Conservation (phyloP, 2,329 filamentous ascomycete genomes). For the Chrysosporium keratinophilum region DNA sequence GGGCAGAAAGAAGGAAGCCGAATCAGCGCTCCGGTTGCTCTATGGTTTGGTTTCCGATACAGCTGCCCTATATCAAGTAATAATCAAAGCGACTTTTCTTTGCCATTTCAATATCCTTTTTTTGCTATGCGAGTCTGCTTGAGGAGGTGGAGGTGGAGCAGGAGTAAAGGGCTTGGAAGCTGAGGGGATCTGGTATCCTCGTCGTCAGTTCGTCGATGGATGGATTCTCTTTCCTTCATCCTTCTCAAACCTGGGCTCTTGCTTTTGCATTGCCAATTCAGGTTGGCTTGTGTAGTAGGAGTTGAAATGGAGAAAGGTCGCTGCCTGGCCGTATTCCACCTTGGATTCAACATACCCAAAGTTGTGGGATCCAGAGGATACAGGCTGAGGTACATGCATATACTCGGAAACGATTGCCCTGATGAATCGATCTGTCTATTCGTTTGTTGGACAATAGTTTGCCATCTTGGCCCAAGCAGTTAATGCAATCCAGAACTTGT, state of each 20-base stretch:
- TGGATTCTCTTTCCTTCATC: background rate
- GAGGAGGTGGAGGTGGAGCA: background rate
- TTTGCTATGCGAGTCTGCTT: background rate
- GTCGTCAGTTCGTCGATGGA: background rate
- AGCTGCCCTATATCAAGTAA: slow-evolving; percentile 44
- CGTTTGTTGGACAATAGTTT: no score
- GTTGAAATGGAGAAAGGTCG: background rate
- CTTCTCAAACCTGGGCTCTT: background rate
- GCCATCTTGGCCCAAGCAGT: no score
- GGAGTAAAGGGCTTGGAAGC: background rate
- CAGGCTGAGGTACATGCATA: slow-evolving; percentile 18
- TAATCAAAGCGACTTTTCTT: background rate
- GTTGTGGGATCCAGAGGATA: slow-evolving; percentile 17
- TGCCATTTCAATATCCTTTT: background rate
- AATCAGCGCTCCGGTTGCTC: slow-evolving; percentile 24
- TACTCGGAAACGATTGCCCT: background rate
- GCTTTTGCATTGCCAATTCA: background rate
- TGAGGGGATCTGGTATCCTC: slow-evolving; percentile 5
- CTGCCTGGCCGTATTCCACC: slow-evolving; percentile 9
- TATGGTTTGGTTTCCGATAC: slow-evolving; percentile 49
- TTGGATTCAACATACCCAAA: slow-evolving; percentile 5
- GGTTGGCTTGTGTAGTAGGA: background rate
- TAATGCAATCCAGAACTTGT: no score
- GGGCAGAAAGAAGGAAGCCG: slow-evolving; percentile 49
- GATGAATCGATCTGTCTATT: no score